Evolutionary conservation across 441 rosid species (phyloP).

Genomic region (Geranium incanum): DNA sequence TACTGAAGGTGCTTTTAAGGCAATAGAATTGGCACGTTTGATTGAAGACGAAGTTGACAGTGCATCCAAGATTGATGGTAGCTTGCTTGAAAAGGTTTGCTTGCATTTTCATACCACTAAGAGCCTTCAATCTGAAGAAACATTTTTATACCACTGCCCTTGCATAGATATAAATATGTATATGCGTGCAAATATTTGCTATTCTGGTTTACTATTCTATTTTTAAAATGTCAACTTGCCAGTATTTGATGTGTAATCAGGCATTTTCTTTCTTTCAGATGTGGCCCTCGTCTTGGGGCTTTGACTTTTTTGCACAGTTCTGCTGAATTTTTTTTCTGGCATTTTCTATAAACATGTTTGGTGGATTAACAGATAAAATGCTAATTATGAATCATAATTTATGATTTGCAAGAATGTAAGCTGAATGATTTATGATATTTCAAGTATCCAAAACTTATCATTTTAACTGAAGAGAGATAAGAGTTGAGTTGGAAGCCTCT

Average conservation of each 20-base stretch:
- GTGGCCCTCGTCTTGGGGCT: too few species aligned
- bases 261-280: too few species aligned
- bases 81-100: slow-evolving; percentile 75
- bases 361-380: not conserved
- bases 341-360: not conserved
- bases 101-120: not conserved
- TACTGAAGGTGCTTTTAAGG: slow-evolving; percentile 64
- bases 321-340: not conserved
- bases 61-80: slow-evolving; percentile 53
- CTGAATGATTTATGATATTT: not conserved
- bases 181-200: too few species aligned
- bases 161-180: not conserved
- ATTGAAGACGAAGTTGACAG: slow-evolving; percentile 68
- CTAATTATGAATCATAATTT: not conserved
- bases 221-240: too few species aligned
- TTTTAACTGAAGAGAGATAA: not conserved
- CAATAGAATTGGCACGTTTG: slow-evolving; percentile 47
- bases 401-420: not conserved
- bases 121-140: not conserved
- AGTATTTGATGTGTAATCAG: too few species aligned
- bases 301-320: not conserved
- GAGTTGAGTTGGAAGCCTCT: not conserved
- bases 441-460: not conserved
- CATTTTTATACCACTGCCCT: not conserved
- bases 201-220: too few species aligned